phyloP scores from a whole-genome alignment of 2,329 filamentous ascomycete genomes.

The Aspergillus sp. region DNA sequence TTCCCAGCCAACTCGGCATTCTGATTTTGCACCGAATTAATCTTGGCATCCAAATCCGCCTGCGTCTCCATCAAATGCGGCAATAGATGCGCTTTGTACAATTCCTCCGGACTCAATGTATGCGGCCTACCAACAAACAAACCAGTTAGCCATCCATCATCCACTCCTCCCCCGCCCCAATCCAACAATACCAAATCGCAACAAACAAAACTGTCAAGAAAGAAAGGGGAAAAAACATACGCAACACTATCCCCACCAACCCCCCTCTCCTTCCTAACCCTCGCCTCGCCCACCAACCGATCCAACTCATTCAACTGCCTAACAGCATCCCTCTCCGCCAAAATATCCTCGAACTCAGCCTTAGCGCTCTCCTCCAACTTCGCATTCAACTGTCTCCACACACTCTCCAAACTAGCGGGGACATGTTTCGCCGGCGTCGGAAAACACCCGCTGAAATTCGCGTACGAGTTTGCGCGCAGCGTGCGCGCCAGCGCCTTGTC shows the following conservation, averaged over 20 bases:
- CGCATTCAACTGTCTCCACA: constrained; percentile 61
- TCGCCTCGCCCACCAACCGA: constrained; percentile 60
- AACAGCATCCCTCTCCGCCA: constrained; percentile 59
- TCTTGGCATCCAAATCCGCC: constrained; percentile 50
- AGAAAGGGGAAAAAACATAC: constrained; percentile 42
- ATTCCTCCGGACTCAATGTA: constrained; percentile 56
- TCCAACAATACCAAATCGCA: not conserved
- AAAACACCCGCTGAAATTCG: constrained; percentile 65
- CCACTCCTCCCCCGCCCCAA: too few species aligned
- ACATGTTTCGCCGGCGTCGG: constrained; percentile 62
- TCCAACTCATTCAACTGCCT: constrained; percentile 63
- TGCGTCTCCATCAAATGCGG: constrained; percentile 57
- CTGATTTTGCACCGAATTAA: constrained; percentile 53
- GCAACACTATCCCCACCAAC: constrained; percentile 44
- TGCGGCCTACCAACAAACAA: constrained; percentile 51
- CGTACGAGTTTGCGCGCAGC: constrained; percentile 61
- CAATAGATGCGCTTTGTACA: constrained; percentile 61
- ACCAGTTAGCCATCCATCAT: not conserved
- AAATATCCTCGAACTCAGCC: constrained; percentile 63
- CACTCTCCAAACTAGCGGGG: constrained; percentile 56
- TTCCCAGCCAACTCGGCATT: constrained; percentile 56
- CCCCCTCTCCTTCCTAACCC: constrained; percentile 50
- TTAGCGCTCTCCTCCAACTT: constrained; percentile 60
- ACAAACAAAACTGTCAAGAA: not conserved
- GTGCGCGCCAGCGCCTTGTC: constrained; percentile 60